A percentile compares a stretch with the other conserved stretches of the same genome.
Conservation (phyloP, 2,329 filamentous ascomycete genomes). For the Sporothrix pallida region DNA sequence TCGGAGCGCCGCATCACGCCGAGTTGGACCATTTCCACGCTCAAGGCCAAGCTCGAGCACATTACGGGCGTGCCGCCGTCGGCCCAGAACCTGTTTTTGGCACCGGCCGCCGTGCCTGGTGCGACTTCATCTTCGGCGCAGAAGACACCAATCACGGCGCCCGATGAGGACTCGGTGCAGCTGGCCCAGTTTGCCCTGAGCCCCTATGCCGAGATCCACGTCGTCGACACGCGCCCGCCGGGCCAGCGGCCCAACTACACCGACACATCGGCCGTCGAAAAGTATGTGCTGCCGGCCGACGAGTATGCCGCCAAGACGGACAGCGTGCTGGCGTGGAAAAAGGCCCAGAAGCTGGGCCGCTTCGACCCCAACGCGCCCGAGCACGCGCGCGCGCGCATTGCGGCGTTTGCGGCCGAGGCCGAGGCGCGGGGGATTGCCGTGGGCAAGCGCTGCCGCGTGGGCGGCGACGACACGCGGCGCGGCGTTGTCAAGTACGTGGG, state of each 20-base stretch:
- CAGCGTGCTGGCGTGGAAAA: constrained; percentile 95
- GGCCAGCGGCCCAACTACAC: constrained; percentile 78
- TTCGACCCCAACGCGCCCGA: constrained; percentile 86
- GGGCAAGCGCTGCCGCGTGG: constrained; percentile 68
- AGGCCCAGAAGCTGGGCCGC: constrained; percentile 89
- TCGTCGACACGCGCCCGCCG: constrained; percentile 78
- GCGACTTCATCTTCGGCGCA: constrained; percentile 52
- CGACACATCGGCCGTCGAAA: constrained; percentile 80
- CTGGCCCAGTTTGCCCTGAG: constrained; percentile 70
- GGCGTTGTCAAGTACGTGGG: constrained; percentile 76
- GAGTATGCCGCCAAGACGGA: constrained; percentile 87
- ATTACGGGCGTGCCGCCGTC: constrained; percentile 89
- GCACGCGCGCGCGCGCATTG: constrained; percentile 73
- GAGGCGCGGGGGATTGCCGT: constrained; percentile 68
- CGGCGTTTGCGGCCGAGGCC: constrained; percentile 72
- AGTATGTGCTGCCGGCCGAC: constrained; percentile 84
- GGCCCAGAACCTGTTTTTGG: constrained; percentile 76
- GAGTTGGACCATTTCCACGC: constrained; percentile 83
- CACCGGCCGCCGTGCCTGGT: constrained; percentile 48
- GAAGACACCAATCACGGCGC: constrained; percentile 68
- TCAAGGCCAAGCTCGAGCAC: constrained; percentile 88
- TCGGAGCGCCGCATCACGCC: constrained; percentile 92
- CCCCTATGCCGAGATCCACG: constrained; percentile 78
- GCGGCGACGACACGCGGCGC: constrained; percentile 70
- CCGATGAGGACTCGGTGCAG: constrained; percentile 68